These are phyloP conservation scores for Sarcomyxa edulis DNA, from an alignment of 768 basidiomycete genomes.

Conservation along the genomic window DNA sequence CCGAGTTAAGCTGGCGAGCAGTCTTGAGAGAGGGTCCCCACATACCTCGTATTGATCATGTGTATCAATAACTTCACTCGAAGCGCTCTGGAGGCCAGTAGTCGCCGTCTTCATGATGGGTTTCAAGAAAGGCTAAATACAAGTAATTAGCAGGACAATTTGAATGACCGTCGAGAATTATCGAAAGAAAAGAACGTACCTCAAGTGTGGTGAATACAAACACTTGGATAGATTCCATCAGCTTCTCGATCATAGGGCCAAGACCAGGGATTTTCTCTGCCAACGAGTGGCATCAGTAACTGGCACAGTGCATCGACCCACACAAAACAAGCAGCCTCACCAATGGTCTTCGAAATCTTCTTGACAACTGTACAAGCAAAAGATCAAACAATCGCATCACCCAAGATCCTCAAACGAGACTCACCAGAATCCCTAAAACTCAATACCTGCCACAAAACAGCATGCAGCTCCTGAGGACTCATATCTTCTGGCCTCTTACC, in stretches of 20 bases:
- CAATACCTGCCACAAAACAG: constrained; percentile 80
- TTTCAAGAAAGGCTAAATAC: constrained; percentile 66
- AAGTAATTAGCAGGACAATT: constrained; percentile 1
- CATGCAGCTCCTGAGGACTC: constrained; percentile 85
- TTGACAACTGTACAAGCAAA: constrained; percentile 47
- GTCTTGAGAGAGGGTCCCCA: not conserved
- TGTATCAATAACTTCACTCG: constrained; percentile 73
- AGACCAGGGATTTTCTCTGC: constrained; percentile 84
- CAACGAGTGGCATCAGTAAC: not conserved
- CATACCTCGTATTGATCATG: constrained; percentile 70
- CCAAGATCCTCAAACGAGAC: constrained; percentile 12
- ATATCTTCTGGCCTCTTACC: constrained; percentile 76
- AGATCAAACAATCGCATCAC: not conserved
- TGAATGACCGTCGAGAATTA: not conserved
- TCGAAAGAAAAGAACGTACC: too few relatives aligned
- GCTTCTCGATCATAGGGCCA: constrained; percentile 66
- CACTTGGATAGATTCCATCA: constrained; percentile 68
- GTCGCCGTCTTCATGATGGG: constrained; percentile 74
- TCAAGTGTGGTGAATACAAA: constrained; percentile 85
- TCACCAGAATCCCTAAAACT: constrained; percentile 76
- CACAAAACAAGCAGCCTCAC: constrained; percentile 24
- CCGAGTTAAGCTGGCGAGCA: too few relatives aligned
- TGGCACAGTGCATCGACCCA: not conserved
- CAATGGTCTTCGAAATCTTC: constrained; percentile 72
- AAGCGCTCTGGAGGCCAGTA: constrained; percentile 51